phyloP scores from a whole-genome alignment of 441 rosid genomes.

The Oxalis stricta region DNA sequence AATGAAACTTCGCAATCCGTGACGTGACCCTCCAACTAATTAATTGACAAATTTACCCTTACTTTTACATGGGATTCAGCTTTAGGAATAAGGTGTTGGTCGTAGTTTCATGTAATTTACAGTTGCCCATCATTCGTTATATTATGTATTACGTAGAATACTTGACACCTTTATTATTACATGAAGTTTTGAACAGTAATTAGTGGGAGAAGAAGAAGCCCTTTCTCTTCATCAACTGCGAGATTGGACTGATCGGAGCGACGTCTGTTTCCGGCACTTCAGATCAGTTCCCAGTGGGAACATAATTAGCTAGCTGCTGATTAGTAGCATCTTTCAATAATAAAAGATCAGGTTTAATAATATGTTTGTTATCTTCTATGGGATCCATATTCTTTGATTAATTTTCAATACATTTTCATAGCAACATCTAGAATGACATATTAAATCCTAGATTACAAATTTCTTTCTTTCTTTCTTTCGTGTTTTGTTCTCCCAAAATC shows the following conservation, averaged over 20 bases:
- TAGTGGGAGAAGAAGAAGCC: conserved; percentile 17
- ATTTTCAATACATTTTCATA: too few species aligned
- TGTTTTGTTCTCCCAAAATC: too few species aligned
- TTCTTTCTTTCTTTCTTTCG: too few species aligned
- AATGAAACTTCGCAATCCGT: not conserved
- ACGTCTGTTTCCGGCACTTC: conserved; percentile 9
- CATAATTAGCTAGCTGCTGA: conserved; percentile 3
- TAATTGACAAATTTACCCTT: conserved; percentile 13
- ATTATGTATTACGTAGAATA: conserved; percentile 14
- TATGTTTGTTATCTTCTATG: too few species aligned
- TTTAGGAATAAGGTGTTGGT: conserved; percentile 2
- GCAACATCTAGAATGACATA: too few species aligned
- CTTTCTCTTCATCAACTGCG: conserved; percentile 2
- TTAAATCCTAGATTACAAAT: too few species aligned
- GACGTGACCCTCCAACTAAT: not conserved
- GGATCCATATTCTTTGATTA: too few species aligned
- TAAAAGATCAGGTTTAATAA: not conserved
- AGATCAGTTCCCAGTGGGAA: not conserved
- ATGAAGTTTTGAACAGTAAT: conserved; percentile 14
- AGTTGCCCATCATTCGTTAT: conserved; percentile 4
- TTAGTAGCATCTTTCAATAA: not conserved
- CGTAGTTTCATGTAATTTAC: conserved; percentile 4
- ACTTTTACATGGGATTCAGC: not conserved
- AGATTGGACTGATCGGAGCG: conserved; percentile 1
- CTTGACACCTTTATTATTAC: conserved; percentile 4